Base-by-base conservation (phyloP, 768 basidiomycete species). In the Amanita exitialis region DNA sequence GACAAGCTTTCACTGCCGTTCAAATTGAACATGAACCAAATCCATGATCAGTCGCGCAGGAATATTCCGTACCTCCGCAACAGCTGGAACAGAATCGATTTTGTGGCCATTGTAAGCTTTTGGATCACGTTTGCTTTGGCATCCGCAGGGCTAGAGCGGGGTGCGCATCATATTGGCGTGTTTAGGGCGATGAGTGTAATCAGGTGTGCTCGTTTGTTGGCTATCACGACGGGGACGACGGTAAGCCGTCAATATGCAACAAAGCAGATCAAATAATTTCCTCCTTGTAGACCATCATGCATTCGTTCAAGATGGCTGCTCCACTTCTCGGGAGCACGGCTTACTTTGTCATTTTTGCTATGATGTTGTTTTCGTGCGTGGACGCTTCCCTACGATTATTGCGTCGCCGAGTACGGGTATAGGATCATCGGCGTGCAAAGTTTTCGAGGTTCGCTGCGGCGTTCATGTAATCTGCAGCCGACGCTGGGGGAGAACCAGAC, bases 351-450 rank as follows among this genome's bases (percentile, higher is more conserved):
- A 56, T 93, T 18, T 97, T 97, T 59, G 92, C 92, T 0, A 84
- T 92, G 70, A 67, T 81, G 10, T 61, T 98, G 5, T 96, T 97
- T 65, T 90, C 89, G 87, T 90, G 53, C 58, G 84, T 70, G 7
- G 13, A 38, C 47, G 28, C 44, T 9, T 35, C 44, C 43, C 47
- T 44, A 34, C 41, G 8, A 10, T 4, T 44, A 15, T 18, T 20
- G 15, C 6, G 21, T 49, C 44, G 16, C n/a, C 50, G 23, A 35
- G 18, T 46, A 8, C 25, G 25, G 23, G 44, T 35, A 1, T 55
- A 88, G 90, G 3, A 87, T 97, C 60, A 87, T 96, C 52, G 94
- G 95, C n/a, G 79, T 96, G 1, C 91, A 97, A 58, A 80, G 89
- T 0, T 99, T 99, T 72, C 81, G 84, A 52, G 92, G 91, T 1